These are phyloP conservation scores for Quercus agrifolia DNA, from an alignment of 306 rosid genomes.

Conservation along the genomic window DNA sequence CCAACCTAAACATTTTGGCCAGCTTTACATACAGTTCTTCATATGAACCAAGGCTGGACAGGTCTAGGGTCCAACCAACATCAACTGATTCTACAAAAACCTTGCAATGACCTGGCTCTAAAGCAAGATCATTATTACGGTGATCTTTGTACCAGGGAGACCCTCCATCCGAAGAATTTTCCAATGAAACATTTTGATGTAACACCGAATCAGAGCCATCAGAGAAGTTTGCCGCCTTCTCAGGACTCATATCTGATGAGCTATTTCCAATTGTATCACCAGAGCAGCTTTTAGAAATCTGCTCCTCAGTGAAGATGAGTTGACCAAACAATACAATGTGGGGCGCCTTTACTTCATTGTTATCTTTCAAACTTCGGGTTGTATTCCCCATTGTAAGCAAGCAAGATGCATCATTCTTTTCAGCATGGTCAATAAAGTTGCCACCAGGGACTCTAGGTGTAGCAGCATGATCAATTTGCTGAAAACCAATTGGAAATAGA, in stretches of 20 bases:
- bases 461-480: conserved; percentile 37
- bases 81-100: conserved; percentile 32
- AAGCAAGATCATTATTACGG: conserved; percentile 37
- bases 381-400: conserved; percentile 58
- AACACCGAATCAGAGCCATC: conserved; percentile 52
- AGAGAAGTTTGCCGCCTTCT: conserved; percentile 52
- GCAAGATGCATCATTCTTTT: conserved; percentile 45
- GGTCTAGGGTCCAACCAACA: conserved; percentile 37
- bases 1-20: conserved; percentile 44
- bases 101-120: conserved; percentile 49
- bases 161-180: conserved; percentile 73
- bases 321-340: conserved; percentile 83
- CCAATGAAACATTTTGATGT: conserved; percentile 48
- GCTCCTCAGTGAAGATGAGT: conserved; percentile 58
- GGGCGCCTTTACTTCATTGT: conserved; percentile 47
- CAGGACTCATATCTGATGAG: conserved; percentile 47
- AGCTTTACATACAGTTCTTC: conserved; percentile 40
- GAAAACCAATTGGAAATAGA: conserved; percentile 42
- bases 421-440: conserved; percentile 26
- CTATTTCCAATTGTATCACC: conserved; percentile 45
- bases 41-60: conserved; percentile 31
- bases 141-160: conserved; percentile 64
- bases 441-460: conserved; percentile 38
- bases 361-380: conserved; percentile 45
- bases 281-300: conserved; percentile 47